A percentile compares a stretch with the other conserved stretches of the same genome.
Conservation (phyloP, 495 filamentous ascomycete genomes). For the Penicillium bovifimosum region DNA sequence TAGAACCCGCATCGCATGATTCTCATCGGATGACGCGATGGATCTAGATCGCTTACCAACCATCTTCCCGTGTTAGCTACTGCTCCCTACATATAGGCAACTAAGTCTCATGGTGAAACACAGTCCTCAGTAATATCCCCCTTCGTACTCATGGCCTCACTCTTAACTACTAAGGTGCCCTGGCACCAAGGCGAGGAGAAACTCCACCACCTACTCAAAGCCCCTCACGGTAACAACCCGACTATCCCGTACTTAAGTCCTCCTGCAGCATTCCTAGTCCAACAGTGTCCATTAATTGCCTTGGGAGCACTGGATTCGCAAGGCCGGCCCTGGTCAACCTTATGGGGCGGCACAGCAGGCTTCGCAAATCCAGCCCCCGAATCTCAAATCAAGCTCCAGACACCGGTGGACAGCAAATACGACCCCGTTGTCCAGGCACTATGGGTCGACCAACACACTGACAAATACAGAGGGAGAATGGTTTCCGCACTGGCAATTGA, state of each 20-base stretch:
- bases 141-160: slow-evolving; percentile 35
- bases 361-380: slow-evolving; percentile 55
- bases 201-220: slow-evolving; percentile 43
- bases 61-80: neutral
- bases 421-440: slow-evolving; percentile 63
- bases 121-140: neutral
- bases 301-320: slow-evolving; percentile 61
- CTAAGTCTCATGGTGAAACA: neutral
- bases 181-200: slow-evolving; percentile 50
- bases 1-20: too few species aligned
- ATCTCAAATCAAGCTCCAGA: slow-evolving; percentile 54
- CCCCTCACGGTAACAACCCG: slow-evolving; percentile 52
- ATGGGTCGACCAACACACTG: slow-evolving; percentile 30
- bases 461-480: slow-evolving; percentile 35
- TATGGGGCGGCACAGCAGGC: slow-evolving; percentile 67
- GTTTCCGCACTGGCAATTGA: slow-evolving; percentile 62
- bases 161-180: slow-evolving; percentile 28
- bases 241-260: slow-evolving; percentile 52
- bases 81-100: neutral
- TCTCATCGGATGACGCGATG: neutral
- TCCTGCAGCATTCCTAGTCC: slow-evolving; percentile 43
- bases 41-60: neutral
- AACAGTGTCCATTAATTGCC: slow-evolving; percentile 60
- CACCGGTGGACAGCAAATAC: slow-evolving; percentile 49
- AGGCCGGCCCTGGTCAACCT: slow-evolving; percentile 64